Evolutionary conservation across 768 basidiomycete genomes (phyloP), one percentile per base, ranked within the genome.

Genomic region (Leccinum variicolor): DNA sequence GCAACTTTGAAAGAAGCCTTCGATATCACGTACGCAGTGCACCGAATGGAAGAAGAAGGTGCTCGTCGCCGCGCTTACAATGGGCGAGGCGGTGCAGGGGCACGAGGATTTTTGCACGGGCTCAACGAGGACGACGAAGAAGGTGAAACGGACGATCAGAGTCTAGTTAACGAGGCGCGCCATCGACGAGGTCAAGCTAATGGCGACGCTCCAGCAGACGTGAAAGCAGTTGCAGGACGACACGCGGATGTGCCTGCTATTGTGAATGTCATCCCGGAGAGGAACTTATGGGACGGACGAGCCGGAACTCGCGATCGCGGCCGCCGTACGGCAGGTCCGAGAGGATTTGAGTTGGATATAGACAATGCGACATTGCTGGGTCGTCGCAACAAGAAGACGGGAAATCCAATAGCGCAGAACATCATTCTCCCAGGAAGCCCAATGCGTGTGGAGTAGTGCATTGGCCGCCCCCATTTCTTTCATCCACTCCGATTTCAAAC

Each of bases 11-110:
- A 97, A 69, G 97, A 98, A 70, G 95, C 97, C 4, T 98, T 99
- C 74, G 97, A 99, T 72, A 89, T 99, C 68, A 96, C 97, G 2
- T 98, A 98, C 72, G 96, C 97, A 4, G 97, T 99, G 0, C 97
- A 99, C 73, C 87, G 96, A 17, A 98, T 98, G 96, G 96, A 98
- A 71, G 97, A 99, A 73, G 97, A 99, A 74, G 96, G 94, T 14
- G 91, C 90, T 0, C 82, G 92, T 54, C 79, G 92, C 52, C 82
- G 90, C 25, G 92, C 89, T 48, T 90, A 89, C 74, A 86, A 90
- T 54, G 88, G 86, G 11, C 81, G 84, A 4, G 88, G 87, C 17
- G 92, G 89, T 28, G 89, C 86, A 0, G 94, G 94, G 21, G 75
- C 76, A 3, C 82, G 85, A 52, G 90, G 90, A 4, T 92, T 90